Percentiles rank a stretch among this genome's conserved stretches.
phyloP scores from a whole-genome alignment of 2,329 filamentous ascomycete species.

The Aspergillus floridensis region DNA sequence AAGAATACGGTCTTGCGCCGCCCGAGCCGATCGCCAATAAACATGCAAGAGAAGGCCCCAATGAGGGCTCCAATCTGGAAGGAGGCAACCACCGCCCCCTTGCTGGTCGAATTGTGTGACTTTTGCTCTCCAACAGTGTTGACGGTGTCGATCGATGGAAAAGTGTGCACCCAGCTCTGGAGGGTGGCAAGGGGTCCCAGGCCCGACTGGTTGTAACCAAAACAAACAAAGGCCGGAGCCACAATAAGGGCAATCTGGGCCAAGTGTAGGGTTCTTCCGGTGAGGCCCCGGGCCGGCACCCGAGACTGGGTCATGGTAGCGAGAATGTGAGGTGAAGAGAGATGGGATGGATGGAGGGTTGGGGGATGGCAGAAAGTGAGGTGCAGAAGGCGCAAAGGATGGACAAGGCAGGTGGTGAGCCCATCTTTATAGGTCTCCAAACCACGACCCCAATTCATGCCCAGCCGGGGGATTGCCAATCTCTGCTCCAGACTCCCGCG shows the following conservation, averaged over 20 bases:
- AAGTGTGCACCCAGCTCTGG: constrained; percentile 42
- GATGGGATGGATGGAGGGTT: background rate
- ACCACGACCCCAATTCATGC: no score
- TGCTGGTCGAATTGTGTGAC: constrained; percentile 23
- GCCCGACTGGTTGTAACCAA: constrained; percentile 29
- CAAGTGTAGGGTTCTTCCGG: constrained; percentile 13
- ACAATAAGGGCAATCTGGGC: constrained; percentile 24
- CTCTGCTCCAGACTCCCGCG: background rate
- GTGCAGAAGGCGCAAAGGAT: background rate
- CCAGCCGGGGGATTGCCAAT: background rate
- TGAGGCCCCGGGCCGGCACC: background rate
- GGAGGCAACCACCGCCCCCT: constrained; percentile 27
- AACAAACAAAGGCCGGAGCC: constrained; percentile 25
- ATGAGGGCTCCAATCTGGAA: constrained; percentile 23
- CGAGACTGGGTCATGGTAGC: background rate
- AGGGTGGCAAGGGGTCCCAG: constrained; percentile 23
- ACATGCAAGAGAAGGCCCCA: constrained; percentile 20
- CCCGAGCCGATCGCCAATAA: constrained; percentile 48
- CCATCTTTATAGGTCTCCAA: background rate
- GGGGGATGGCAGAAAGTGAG: background rate
- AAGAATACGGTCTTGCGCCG: constrained; percentile 48
- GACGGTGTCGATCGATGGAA: constrained; percentile 55
- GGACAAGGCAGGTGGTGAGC: background rate
- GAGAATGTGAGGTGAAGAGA: background rate
- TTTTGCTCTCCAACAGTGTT: constrained; percentile 23